Conservation (phyloP, 2,329 filamentous ascomycete species). For the Botrytis aclada region DNA sequence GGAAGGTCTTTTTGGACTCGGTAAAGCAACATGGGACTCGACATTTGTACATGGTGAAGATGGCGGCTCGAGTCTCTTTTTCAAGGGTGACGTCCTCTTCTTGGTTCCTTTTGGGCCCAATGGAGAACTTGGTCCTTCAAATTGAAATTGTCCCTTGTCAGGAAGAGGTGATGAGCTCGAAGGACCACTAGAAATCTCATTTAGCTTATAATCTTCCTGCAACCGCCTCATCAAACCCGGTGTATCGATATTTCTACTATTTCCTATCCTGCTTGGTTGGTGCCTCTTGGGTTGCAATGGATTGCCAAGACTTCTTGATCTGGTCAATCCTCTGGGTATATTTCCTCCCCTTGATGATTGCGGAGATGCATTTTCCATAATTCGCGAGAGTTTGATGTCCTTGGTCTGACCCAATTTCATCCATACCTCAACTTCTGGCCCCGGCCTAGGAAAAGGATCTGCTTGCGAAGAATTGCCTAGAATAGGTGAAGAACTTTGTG, state of each 20-base stretch:
- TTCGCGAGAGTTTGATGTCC: slow-evolving; percentile 51
- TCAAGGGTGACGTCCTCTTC: slow-evolving; percentile 6
- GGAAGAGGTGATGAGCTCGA: slow-evolving; percentile 41
- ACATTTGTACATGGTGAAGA: background rate
- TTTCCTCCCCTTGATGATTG: slow-evolving; percentile 49
- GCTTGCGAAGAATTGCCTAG: slow-evolving; percentile 42
- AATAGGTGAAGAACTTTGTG: slow-evolving; percentile 67
- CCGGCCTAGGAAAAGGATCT: slow-evolving; percentile 54
- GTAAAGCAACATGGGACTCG: background rate
- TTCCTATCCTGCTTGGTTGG: slow-evolving; percentile 58
- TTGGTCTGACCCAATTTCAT: slow-evolving; percentile 62
- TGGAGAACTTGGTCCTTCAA: slow-evolving; percentile 7
- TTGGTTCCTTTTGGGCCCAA: background rate
- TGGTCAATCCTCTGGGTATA: slow-evolving; percentile 21
- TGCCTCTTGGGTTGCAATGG: slow-evolving; percentile 54
- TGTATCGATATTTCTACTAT: slow-evolving; percentile 35
- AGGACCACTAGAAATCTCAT: slow-evolving; percentile 30
- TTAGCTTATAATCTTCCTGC: slow-evolving; percentile 45
- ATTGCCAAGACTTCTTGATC: slow-evolving; percentile 17
- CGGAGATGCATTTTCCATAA: slow-evolving; percentile 70
- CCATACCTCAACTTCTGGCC: slow-evolving; percentile 74
- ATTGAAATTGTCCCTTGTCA: slow-evolving; percentile 3
- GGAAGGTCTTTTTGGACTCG: slow-evolving; percentile 1
- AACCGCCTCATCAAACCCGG: slow-evolving; percentile 66
- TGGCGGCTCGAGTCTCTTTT: background rate